Base-by-base conservation (phyloP, 805 yeast species). In the Komagataella kurtzmanii region DNA sequence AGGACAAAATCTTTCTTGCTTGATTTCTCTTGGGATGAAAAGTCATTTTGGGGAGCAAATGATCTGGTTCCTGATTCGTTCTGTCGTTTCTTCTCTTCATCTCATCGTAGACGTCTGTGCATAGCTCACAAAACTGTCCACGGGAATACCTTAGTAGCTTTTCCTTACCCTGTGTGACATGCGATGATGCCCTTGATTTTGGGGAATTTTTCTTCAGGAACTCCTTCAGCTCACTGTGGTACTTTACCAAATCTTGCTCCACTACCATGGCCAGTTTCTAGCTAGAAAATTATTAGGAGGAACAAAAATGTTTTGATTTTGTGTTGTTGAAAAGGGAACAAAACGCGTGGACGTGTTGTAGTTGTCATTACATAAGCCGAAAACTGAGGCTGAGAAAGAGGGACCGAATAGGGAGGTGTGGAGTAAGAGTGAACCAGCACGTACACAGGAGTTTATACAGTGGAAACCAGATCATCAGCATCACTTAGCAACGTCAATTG, bases 61-160 rank as follows among this genome's bases (percentile, higher is more conserved):
- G 80, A 51, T 78, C 80, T 1, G 85, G 81, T 56, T 77, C 79
- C 30, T 76, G 72, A 50, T 76, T 70, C 44, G 76, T 72, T 57
- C 81, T 83, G n/a, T 54, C 54, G 45, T 77, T 75, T 56, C 99
- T 76, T 61, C 99, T 78, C 59, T 80, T 80, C 54, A 93, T 71
- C 66, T 93, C 99, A 66, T 93, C 99, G 63, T 81, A 85, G 10
- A 93, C 97, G 65, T 93, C 99, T 2, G 97, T 89, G 57, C 95
- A 80, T 53, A 93, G 77, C 65, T 93, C 99, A 54, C 77, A 75
- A 62, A 93, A 89, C 66, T 95, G 99, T 6, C 83, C 79, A 30
- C 76, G 71, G 2, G 96, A 83, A 51, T 95, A 75, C 61, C 87
- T 88, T 55, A 85, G 74, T 49, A 91, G 74, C 66, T 91, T 89